These are phyloP conservation scores for Acanthamoeba divionensis DNA, from an alignment of 208 protist species.

Conservation along the genomic window DNA sequence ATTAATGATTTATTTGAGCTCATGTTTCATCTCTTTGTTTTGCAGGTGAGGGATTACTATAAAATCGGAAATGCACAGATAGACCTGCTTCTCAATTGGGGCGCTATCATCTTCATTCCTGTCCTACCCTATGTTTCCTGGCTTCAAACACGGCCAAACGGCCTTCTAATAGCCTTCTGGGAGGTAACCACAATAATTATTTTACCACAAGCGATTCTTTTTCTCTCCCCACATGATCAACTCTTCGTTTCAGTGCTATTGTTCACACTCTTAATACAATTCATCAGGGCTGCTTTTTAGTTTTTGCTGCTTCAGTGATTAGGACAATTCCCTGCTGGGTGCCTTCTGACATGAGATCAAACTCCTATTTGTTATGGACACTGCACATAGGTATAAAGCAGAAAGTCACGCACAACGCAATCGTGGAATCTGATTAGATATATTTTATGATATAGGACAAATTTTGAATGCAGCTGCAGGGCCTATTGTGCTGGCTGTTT, in stretches of 20 bases:
- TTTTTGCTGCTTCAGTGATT: neutral
- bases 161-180: slow-evolving; percentile 35
- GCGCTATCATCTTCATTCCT: slow-evolving; percentile 31
- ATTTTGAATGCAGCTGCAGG: neutral
- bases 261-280: too few species aligned
- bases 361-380: slow-evolving; percentile 22
- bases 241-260: too few species aligned
- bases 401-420: too few species aligned
- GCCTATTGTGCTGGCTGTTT: neutral
- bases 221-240: too few species aligned
- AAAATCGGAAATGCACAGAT: neutral
- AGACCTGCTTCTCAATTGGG: slow-evolving; percentile 44
- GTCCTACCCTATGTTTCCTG: slow-evolving; percentile 31
- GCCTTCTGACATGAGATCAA: neutral
- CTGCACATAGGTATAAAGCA: neutral
- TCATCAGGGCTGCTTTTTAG: neutral
- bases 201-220: too few species aligned
- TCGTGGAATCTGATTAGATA: too few species aligned
- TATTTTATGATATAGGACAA: neutral
- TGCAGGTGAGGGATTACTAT: neutral
- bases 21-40: neutral
- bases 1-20: neutral
- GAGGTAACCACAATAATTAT: too few species aligned
- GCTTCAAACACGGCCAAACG: slow-evolving; percentile 26
- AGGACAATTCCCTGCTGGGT: slow-evolving; percentile 15